phyloP scores from a whole-genome alignment of 2,329 filamentous ascomycete genomes.

The Colletotrichum higginsianum region DNA sequence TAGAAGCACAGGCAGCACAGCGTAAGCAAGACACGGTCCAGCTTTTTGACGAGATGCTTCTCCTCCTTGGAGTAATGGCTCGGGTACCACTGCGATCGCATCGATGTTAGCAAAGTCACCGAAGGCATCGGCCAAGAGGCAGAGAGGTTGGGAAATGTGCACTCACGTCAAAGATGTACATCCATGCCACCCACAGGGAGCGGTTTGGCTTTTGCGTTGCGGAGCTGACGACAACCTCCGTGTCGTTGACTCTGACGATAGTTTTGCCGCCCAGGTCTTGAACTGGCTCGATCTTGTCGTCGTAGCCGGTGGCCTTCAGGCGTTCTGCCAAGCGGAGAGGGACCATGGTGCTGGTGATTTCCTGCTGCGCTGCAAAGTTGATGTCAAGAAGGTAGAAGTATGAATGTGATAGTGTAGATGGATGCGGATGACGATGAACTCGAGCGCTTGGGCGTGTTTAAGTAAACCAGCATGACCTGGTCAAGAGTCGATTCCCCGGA shows the following conservation, averaged over 20 bases:
- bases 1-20: constrained; percentile 36
- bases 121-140: not conserved
- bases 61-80: constrained; percentile 44
- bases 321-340: not conserved
- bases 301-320: constrained; percentile 15
- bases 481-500: not conserved
- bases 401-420: not conserved
- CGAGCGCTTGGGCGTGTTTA: constrained; percentile 4
- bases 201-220: constrained; percentile 42
- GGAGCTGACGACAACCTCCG: constrained; percentile 44
- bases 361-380: not conserved
- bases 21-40: constrained; percentile 46
- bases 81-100: constrained; percentile 45
- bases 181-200: constrained; percentile 44
- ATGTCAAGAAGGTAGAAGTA: not conserved
- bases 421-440: not conserved
- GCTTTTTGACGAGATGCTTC: constrained; percentile 42
- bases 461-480: not conserved
- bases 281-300: constrained; percentile 16
- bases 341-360: not conserved
- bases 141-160: constrained; percentile 37
- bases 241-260: not conserved
- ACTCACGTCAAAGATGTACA: constrained; percentile 48
- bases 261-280: not conserved
- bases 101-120: constrained; percentile 5